phyloP scores from a whole-genome alignment of 306 rosid species.

The Abrus pulchellus region DNA sequence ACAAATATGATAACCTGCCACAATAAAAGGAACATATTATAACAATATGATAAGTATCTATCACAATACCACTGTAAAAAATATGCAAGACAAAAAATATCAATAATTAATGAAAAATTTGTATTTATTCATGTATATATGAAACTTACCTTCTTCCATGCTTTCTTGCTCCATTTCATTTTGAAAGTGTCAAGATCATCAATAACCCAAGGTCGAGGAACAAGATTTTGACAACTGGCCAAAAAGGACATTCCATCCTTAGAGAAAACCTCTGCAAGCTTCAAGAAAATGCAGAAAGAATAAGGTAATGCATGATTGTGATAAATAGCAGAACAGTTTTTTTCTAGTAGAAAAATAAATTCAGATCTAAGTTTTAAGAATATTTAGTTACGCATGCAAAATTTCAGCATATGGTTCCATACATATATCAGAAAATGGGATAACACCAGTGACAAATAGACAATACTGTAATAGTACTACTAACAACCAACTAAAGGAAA shows the following conservation, averaged over 20 bases:
- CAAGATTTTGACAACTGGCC: slow-evolving; percentile 91
- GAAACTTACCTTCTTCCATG: slow-evolving; percentile 90
- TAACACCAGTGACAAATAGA: slow-evolving; percentile 9
- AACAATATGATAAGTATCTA: background rate
- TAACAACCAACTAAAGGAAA: slow-evolving; percentile 8
- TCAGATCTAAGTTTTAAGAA: background rate
- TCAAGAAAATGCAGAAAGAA: slow-evolving; percentile 56
- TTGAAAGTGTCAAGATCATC: slow-evolving; percentile 91
- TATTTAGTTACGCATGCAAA: slow-evolving; percentile 17
- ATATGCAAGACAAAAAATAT: slow-evolving; percentile 26
- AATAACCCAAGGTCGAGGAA: slow-evolving; percentile 96
- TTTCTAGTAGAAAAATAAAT: slow-evolving; percentile 1
- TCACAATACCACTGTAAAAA: slow-evolving; percentile 8
- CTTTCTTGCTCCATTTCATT: slow-evolving; percentile 79
- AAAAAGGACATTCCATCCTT: slow-evolving; percentile 95
- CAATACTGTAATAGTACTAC: background rate
- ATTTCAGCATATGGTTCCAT: background rate
- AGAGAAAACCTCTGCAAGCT: slow-evolving; percentile 97
- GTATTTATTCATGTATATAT: slow-evolving; percentile 20
- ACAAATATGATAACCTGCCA: slow-evolving; percentile 91
- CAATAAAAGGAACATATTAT: slow-evolving; percentile 45
- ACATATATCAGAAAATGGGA: slow-evolving; percentile 10
- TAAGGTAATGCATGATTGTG: slow-evolving; percentile 43
- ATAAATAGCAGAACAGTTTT: slow-evolving; percentile 11
- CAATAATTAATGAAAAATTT: slow-evolving; percentile 24